These are phyloP conservation scores for Aspergillus homomorphus DNA, from an alignment of 495 filamentous ascomycete species.

Conservation along the genomic window DNA sequence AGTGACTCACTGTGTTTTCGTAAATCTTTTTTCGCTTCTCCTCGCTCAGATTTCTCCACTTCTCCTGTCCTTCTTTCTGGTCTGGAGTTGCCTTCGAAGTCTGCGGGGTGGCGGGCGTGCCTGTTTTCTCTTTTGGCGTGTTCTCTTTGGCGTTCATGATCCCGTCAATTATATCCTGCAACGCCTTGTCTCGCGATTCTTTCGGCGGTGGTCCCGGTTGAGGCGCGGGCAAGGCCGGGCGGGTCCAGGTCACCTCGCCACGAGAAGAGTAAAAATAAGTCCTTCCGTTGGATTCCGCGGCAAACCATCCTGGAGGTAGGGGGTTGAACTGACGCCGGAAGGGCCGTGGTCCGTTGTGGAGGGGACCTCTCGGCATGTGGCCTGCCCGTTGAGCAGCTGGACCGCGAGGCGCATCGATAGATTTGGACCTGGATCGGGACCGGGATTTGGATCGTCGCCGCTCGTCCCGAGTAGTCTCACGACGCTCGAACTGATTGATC, in stretches of 20 bases:
- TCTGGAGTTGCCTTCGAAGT: conserved; percentile 53
- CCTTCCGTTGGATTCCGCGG: conserved; percentile 63
- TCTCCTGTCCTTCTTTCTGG: conserved; percentile 63
- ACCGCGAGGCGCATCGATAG: conserved; percentile 50
- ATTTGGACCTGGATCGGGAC: conserved; percentile 52
- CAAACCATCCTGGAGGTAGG: conserved; percentile 79
- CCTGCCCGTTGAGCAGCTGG: conserved; percentile 56
- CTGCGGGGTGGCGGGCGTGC: conserved; percentile 49
- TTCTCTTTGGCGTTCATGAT: conserved; percentile 68
- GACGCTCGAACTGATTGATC: conserved; percentile 64
- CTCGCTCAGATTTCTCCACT: conserved; percentile 72
- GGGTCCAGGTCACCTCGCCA: conserved; percentile 75
- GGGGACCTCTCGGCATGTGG: conserved; percentile 58
- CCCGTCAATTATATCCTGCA: conserved; percentile 83
- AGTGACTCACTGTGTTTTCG: conserved; percentile 72
- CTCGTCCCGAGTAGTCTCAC: conserved; percentile 62
- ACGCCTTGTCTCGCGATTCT: conserved; percentile 61
- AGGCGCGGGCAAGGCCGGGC: conserved; percentile 64
- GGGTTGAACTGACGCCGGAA: conserved; percentile 54
- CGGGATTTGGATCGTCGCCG: conserved; percentile 50
- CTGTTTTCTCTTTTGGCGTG: conserved; percentile 60
- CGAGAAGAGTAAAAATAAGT: conserved; percentile 77
- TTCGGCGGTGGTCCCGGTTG: conserved; percentile 61
- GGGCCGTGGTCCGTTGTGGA: conserved; percentile 55
- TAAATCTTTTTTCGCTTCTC: conserved; percentile 93